Evolutionary conservation across 2,329 filamentous ascomycete species (phyloP).

Genomic region (Penicillium nordicum): DNA sequence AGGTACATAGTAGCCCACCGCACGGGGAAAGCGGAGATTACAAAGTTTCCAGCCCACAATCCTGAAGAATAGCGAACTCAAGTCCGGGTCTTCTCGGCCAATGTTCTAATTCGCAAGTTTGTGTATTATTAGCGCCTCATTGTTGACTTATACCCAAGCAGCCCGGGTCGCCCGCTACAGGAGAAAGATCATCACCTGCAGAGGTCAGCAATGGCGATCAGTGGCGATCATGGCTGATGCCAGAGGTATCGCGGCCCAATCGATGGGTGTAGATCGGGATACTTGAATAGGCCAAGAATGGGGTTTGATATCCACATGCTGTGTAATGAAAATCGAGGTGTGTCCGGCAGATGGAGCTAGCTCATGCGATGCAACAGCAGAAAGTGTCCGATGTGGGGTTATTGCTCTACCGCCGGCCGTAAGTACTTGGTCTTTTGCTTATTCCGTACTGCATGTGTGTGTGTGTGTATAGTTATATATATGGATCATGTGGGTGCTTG

Average conservation of each 20-base stretch:
- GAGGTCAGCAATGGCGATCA: background rate
- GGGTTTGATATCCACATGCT: background rate
- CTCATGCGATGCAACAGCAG: background rate
- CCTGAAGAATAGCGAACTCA: background rate
- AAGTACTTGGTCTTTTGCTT: background rate
- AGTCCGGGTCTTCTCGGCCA: background rate
- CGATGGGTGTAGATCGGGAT: background rate
- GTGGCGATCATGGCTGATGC: background rate
- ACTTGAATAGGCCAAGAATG: background rate
- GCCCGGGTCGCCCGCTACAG: background rate
- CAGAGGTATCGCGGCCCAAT: background rate
- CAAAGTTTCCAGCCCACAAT: background rate
- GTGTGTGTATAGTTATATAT: background rate
- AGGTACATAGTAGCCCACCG: background rate
- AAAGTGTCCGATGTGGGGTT: background rate
- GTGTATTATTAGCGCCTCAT: background rate
- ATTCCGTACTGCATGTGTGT: background rate
- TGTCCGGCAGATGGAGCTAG: background rate
- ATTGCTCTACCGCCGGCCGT: background rate
- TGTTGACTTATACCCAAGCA: background rate
- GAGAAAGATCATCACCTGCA: background rate
- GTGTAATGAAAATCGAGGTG: background rate
- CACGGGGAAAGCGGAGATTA: background rate
- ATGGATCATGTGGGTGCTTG: background rate
- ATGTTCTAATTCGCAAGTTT: background rate